Evolutionary conservation across 2,329 filamentous ascomycete species (phyloP), one percentile per base, ranked within the genome.

Genomic region (Plectosphaerella cucumerina): DNA sequence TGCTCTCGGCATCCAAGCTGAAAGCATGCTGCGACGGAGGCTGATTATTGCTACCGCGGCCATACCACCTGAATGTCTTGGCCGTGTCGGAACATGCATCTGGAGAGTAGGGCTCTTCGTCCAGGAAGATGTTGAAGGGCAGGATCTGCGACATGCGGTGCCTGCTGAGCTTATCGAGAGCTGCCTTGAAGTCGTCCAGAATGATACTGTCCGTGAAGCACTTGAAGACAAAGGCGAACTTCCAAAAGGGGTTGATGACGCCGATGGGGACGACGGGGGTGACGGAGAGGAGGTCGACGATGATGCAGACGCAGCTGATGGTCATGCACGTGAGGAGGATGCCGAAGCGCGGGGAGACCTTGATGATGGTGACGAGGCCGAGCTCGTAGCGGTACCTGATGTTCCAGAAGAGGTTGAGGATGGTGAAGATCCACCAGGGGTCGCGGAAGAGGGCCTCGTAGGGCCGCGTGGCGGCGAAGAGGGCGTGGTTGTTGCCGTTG

Each of bases 341-440:
- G 12, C 77, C 82, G 56, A 87, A 87, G 4, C 84, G 81, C 1
- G 84, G 84, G 2, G 81, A 85, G 6, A 84, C 76, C 5, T 72
- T 70, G 47, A 86, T 69, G 20, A 87, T 75, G 52, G 86, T 80
- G 43, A 73, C 59, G 31, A 81, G 65, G 3, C 73, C 73, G 55
- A 86, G 78, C 44, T 81, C 77, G 63, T 87, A 87, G 42, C 80
- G 75, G 23, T 70, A 74, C 52, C 81, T 82, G 61, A 86, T 85
- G 44, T 82, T 82, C 70, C 76, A 85, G 62, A 86, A 79, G 4
- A 87, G 69, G 20, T 73, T 80, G 53, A 75, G 58, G 2, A 76
- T 78, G 0, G 82, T 84, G 56, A 84, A 82, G 17, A 87, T 76
- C 84, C 84, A 87, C 84, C 84, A 87, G 0, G 84, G 84, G 56